Evolutionary conservation across 2,329 filamentous ascomycete species (phyloP).

Genomic region (Golovinomyces cichoracearum): DNA sequence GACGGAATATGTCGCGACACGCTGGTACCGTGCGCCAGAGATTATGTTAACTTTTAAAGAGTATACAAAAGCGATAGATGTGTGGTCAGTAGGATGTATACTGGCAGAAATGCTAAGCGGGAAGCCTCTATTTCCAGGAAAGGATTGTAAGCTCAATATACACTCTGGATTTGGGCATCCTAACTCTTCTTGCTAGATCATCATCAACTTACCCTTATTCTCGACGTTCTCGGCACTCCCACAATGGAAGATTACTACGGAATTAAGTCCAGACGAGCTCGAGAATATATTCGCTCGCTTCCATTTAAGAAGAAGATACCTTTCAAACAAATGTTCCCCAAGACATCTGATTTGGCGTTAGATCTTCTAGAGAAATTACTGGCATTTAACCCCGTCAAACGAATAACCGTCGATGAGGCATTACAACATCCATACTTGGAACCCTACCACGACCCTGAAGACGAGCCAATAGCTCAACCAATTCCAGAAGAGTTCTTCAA

Average conservation of each 20-base stretch:
- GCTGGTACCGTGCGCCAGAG: conserved; percentile 96
- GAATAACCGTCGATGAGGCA: conserved; percentile 91
- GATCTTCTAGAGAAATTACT: conserved; percentile 87
- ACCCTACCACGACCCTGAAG: conserved; percentile 94
- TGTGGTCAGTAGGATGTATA: conserved; percentile 97
- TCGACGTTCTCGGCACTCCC: conserved; percentile 89
- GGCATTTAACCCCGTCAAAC: conserved; percentile 95
- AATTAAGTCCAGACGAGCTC: conserved; percentile 90
- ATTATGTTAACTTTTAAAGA: conserved; percentile 99
- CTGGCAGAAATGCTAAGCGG: conserved; percentile 96
- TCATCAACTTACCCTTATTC: conserved; percentile 87
- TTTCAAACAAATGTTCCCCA: conserved; percentile 89
- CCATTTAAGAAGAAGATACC: conserved; percentile 99
- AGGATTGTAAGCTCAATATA: conserved; percentile 50
- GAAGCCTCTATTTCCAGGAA: conserved; percentile 92
- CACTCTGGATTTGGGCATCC: conserved; percentile 66
- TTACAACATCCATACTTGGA: conserved; percentile 94
- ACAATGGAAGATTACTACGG: conserved; percentile 99
- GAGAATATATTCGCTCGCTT: conserved; percentile 92
- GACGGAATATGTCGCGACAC: conserved; percentile 98
- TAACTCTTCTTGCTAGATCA: conserved; percentile 77
- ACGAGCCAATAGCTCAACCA: conserved; percentile 85
- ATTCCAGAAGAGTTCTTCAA: conserved; percentile 99
- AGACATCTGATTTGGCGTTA: conserved; percentile 89
- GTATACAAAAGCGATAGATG: conserved; percentile 97